phyloP scores from a whole-genome alignment of 2,329 filamentous ascomycete species.

The Diplodia mutila region DNA sequence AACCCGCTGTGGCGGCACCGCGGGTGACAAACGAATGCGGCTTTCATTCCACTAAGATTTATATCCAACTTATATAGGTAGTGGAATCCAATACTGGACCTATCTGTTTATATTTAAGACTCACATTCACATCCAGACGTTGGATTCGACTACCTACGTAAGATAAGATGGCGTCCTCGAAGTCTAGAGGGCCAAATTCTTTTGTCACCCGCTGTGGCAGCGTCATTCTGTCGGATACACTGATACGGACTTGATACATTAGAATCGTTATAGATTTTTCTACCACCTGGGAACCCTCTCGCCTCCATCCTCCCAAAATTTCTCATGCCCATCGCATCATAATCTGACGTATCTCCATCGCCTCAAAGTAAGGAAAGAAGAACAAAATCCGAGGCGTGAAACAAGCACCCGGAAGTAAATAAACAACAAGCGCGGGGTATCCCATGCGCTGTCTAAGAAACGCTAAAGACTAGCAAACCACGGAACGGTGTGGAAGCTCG shows the following conservation, averaged over 20 bases:
- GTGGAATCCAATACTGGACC: too few species aligned
- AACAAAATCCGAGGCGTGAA: neutral
- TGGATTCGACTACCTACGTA: too few species aligned
- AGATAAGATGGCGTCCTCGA: too few species aligned
- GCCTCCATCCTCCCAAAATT: neutral
- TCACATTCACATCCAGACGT: too few species aligned
- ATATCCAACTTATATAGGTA: too few species aligned
- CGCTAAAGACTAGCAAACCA: neutral
- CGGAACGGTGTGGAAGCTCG: neutral
- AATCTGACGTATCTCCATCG: neutral
- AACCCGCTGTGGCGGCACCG: too few species aligned
- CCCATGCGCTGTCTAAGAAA: slow-evolving; percentile 1
- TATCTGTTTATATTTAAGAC: too few species aligned
- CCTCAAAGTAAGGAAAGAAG: neutral
- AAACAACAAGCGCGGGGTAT: slow-evolving; percentile 7
- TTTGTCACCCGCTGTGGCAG: neutral
- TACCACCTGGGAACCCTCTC: neutral
- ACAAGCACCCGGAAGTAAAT: too few species aligned
- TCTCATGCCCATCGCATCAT: neutral
- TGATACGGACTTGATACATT: neutral
- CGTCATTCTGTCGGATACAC: neutral
- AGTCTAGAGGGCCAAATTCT: too few species aligned
- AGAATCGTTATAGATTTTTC: neutral
- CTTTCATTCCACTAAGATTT: too few species aligned
- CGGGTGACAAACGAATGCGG: too few species aligned